phyloP scores from a whole-genome alignment of 768 basidiomycete species.

The Candolleomyces aberdarensis region DNA sequence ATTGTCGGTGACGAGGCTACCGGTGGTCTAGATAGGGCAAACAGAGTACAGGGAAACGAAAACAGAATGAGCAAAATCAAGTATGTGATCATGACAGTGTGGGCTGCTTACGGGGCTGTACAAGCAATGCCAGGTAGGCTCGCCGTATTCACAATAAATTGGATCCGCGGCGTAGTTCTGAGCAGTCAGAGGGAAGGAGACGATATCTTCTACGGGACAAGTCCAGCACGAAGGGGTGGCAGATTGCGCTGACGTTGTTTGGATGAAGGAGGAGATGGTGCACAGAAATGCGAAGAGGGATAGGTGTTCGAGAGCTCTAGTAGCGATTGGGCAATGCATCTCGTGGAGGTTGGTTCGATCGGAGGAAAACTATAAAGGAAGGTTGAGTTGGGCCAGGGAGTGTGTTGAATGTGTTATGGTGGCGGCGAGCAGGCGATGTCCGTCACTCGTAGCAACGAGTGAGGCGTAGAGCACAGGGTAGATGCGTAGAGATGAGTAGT shows the following conservation, averaged over 20 bases:
- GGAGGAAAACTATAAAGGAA: background rate
- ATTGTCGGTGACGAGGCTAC: background rate
- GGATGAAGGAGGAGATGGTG: background rate
- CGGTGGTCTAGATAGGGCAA: background rate
- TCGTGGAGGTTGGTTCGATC: background rate
- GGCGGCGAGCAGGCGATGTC: no score
- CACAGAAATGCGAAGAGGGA: background rate
- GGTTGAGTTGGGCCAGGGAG: background rate
- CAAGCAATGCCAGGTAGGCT: background rate
- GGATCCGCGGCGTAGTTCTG: background rate
- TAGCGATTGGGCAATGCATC: background rate
- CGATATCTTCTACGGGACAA: conserved; percentile 1
- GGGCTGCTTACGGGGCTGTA: background rate
- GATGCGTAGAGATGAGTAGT: background rate
- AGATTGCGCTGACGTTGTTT: background rate
- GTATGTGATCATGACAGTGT: background rate
- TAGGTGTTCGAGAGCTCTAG: background rate
- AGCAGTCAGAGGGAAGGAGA: background rate
- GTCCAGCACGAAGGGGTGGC: conserved; percentile 3
- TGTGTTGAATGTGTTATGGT: background rate
- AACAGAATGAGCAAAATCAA: background rate
- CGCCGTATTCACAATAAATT: conserved; percentile 1
- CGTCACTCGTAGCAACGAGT: no score
- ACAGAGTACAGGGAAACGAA: background rate
- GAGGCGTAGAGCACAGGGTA: no score